These are phyloP conservation scores for Vaccinium corymbosum DNA, from an alignment of 148 eudicot species.

Conservation along the genomic window DNA sequence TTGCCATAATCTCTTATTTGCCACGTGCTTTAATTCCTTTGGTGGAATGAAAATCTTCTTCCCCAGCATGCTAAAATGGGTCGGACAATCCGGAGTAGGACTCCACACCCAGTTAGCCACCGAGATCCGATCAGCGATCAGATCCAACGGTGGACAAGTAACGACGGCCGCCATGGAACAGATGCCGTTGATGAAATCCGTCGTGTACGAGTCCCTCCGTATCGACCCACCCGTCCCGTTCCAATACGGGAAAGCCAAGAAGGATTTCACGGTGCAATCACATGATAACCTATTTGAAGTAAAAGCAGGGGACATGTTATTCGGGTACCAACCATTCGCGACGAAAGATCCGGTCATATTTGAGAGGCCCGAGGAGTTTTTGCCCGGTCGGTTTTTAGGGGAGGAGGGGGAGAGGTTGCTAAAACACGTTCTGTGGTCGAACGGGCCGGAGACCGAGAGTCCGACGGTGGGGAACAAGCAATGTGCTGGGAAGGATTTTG, in stretches of 20 bases:
- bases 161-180: constrained; percentile 62
- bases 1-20: constrained; percentile 60
- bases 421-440: constrained; percentile 72
- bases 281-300: constrained; percentile 67
- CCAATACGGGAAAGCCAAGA: constrained; percentile 59
- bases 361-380: constrained; percentile 63
- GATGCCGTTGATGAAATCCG: constrained; percentile 75
- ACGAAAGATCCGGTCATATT: constrained; percentile 68
- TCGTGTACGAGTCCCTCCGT: constrained; percentile 62
- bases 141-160: constrained; percentile 44
- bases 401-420: constrained; percentile 52
- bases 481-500: constrained; percentile 81
- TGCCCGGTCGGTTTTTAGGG: constrained; percentile 64
- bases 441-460: constrained; percentile 59
- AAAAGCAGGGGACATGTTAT: constrained; percentile 63
- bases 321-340: constrained; percentile 77
- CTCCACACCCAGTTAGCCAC: constrained; percentile 48
- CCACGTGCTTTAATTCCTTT: constrained; percentile 76
- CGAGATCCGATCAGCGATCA: constrained; percentile 57
- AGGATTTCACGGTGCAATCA: constrained; percentile 45
- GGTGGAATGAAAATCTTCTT: constrained; percentile 79
- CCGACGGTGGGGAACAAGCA: constrained; percentile 61
- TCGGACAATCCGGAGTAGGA: constrained; percentile 57
- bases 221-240: constrained; percentile 70
- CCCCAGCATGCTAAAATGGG: constrained; percentile 57